Conservation (phyloP, 768 basidiomycete genomes). For the Gloeophyllum trabeum region DNA sequence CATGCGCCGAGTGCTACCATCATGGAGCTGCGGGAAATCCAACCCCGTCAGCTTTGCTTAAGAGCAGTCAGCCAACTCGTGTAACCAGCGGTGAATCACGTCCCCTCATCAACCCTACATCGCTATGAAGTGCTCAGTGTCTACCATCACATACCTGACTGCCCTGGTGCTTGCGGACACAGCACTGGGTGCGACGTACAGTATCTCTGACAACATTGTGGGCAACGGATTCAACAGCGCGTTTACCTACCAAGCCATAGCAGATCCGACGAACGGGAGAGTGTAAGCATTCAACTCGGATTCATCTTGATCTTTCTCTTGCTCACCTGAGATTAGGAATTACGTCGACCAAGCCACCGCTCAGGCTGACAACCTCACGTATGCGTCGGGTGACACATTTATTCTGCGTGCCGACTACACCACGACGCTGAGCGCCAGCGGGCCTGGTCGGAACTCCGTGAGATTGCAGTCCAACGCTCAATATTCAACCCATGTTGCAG, state of each 20-base stretch:
- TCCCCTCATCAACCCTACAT: too few species aligned
- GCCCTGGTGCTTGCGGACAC: too few species aligned
- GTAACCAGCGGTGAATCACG: too few species aligned
- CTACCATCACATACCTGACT: too few species aligned
- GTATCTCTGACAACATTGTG: background rate
- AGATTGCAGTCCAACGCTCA: conserved; percentile 12
- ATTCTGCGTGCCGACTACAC: conserved; percentile 14
- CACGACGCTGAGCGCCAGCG: conserved; percentile 10
- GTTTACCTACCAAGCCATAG: conserved; percentile 8
- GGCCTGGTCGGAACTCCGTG: conserved; percentile 16
- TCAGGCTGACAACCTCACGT: conserved; percentile 13
- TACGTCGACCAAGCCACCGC: conserved; percentile 13
- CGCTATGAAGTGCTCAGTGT: too few species aligned
- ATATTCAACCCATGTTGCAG: conserved; percentile 13
- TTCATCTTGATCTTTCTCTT: background rate
- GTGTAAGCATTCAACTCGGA: conserved; percentile 6
- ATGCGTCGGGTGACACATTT: conserved; percentile 11
- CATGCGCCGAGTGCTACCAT: too few species aligned
- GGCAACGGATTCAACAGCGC: conserved; percentile 7
- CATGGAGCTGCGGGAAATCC: too few species aligned
- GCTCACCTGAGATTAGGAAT: conserved; percentile 3
- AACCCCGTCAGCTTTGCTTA: too few species aligned
- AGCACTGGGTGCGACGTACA: background rate
- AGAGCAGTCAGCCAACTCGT: too few species aligned
- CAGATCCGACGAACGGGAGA: conserved; percentile 12